Evolutionary conservation across 495 filamentous ascomycete genomes (phyloP).

Genomic region (Elaphomyces granulatus): DNA sequence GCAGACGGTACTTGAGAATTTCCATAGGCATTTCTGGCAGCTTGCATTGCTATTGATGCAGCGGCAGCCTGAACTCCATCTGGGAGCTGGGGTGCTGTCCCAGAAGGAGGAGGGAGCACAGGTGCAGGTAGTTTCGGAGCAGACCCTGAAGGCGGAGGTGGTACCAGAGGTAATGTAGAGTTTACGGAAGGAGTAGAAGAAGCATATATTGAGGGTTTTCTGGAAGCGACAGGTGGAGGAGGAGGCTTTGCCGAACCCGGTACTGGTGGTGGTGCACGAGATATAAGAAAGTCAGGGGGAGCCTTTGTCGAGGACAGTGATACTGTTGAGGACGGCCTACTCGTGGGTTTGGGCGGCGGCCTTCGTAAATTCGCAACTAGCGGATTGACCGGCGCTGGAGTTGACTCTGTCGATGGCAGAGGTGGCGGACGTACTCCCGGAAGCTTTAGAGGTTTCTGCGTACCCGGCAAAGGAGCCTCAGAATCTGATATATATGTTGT

Average conservation of each 20-base stretch:
- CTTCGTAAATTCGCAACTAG: conserved; percentile 47
- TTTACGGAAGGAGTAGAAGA: conserved; percentile 29
- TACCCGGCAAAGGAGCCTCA: conserved; percentile 41
- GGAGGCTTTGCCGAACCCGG: conserved; percentile 38
- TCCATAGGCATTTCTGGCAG: conserved; percentile 33
- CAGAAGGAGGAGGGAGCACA: conserved; percentile 23
- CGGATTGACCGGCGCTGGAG: conserved; percentile 39
- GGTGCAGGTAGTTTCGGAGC: conserved; percentile 29
- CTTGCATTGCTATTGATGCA: conserved; percentile 32
- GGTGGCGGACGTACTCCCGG: conserved; percentile 40
- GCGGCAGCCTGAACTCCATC: conserved; percentile 13
- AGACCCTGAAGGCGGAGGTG: conserved; percentile 35
- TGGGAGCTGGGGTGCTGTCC: conserved; percentile 28
- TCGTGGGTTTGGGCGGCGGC: conserved; percentile 35
- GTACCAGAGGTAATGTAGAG: conserved; percentile 24
- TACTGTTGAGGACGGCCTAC: conserved; percentile 36
- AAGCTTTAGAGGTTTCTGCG: conserved; percentile 35
- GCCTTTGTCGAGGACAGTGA: conserved; percentile 33
- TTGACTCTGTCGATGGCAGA: conserved; percentile 39
- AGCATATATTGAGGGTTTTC: conserved; percentile 20
- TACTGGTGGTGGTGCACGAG: conserved; percentile 52
- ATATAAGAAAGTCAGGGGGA: conserved; percentile 39
- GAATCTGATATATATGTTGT: conserved; percentile 70
- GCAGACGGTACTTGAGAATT: conserved; percentile 38
- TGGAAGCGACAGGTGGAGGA: conserved; percentile 19